These are phyloP conservation scores for Psidium guajava DNA, from an alignment of 345 rosid genomes.

Conservation along the genomic window DNA sequence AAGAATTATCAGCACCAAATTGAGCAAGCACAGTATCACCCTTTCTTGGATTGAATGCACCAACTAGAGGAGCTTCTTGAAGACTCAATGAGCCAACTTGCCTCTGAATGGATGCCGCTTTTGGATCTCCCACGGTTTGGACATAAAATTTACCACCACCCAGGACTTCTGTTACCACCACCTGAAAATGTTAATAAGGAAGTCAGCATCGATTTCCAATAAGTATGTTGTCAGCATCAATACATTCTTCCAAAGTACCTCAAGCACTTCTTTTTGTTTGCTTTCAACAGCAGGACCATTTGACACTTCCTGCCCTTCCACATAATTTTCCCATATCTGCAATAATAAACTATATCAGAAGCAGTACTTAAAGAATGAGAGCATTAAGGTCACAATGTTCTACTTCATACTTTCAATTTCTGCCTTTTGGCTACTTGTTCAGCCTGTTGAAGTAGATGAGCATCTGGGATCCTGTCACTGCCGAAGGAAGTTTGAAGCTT, in stretches of 20 bases:
- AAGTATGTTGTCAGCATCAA: neutral
- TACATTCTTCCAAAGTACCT: constrained; percentile 27
- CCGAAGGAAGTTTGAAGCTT: constrained; percentile 82
- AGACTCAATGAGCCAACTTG: constrained; percentile 69
- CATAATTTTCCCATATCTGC: constrained; percentile 96
- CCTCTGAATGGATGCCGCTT: constrained; percentile 64
- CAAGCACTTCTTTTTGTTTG: constrained; percentile 79
- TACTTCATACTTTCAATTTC: constrained; percentile 66
- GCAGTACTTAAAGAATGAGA: neutral
- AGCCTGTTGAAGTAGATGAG: constrained; percentile 77
- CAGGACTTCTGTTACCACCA: constrained; percentile 81
- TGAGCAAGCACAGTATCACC: constrained; percentile 93
- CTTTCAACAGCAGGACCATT: constrained; percentile 57
- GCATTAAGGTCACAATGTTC: neutral
- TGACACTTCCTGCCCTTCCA: constrained; percentile 88
- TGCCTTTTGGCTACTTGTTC: constrained; percentile 79
- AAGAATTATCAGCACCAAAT: constrained; percentile 87
- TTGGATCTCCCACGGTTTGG: constrained; percentile 75
- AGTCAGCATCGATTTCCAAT: neutral
- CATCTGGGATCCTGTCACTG: constrained; percentile 67
- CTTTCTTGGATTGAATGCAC: constrained; percentile 80
- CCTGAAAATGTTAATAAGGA: constrained; percentile 29
- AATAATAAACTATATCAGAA: constrained; percentile 1
- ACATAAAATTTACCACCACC: constrained; percentile 89
- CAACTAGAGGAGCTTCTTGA: constrained; percentile 70